Evolutionary conservation across 1,139 yeast genomes (phyloP).

Genomic region (Hyphopichia wangnamkhiaoensis): DNA sequence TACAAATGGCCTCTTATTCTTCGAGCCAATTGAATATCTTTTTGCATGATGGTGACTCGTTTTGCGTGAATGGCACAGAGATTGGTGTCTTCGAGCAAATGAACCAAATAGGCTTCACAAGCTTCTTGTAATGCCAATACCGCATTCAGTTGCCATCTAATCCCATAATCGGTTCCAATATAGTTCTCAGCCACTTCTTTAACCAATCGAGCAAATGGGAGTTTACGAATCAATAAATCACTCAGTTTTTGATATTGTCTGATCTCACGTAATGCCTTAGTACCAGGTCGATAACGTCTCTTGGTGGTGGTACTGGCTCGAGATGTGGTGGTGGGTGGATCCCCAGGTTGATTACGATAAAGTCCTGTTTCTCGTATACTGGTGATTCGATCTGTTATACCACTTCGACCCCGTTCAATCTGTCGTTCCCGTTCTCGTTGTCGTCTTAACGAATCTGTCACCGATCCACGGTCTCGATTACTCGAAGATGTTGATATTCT

Average conservation of each 20-base stretch:
- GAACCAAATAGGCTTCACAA: constrained; percentile 84
- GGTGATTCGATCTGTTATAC: background rate
- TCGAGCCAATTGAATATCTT: constrained; percentile 88
- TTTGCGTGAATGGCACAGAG: constrained; percentile 91
- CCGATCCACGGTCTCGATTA: constrained; percentile 8
- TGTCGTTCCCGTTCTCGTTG: no score
- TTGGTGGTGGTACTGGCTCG: constrained; percentile 25
- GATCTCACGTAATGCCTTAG: constrained; percentile 75
- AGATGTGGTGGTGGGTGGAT: constrained; percentile 33
- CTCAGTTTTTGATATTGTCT: constrained; percentile 77
- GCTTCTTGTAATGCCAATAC: constrained; percentile 90
- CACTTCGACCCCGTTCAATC: constrained; percentile 8
- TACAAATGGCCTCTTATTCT: constrained; percentile 68
- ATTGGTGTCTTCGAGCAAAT: constrained; percentile 86
- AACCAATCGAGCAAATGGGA: constrained; percentile 88
- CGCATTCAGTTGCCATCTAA: constrained; percentile 91
- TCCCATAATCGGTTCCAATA: constrained; percentile 56
- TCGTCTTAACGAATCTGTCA: constrained; percentile 15
- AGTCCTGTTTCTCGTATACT: constrained; percentile 33
- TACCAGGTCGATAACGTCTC: constrained; percentile 70
- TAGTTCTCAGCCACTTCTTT: constrained; percentile 79
- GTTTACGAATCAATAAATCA: constrained; percentile 72
- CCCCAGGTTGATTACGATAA: constrained; percentile 53
- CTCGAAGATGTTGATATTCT: constrained; percentile 17
- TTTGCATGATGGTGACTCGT: constrained; percentile 91